Evolutionary conservation across 805 yeast genomes (phyloP).

Genomic region (Spathaspora passalidarum): DNA sequence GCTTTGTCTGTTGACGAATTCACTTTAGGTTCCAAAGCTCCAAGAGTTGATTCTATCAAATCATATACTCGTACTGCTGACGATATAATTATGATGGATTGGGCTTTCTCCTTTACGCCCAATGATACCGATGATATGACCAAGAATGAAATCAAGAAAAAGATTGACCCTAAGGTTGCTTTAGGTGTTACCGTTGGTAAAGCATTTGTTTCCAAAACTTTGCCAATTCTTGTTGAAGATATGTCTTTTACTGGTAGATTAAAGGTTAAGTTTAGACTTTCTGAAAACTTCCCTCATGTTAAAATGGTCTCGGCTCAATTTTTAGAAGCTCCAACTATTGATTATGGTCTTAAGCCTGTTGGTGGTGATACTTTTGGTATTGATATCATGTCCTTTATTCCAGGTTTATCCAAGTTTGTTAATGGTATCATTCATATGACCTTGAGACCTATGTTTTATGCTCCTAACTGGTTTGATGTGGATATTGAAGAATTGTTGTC

Average conservation of each 20-base stretch:
- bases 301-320: slow-evolving; percentile 67
- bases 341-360: slow-evolving; percentile 77
- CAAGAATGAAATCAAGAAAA: slow-evolving; percentile 63
- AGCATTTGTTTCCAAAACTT: slow-evolving; percentile 69
- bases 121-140: slow-evolving; percentile 84
- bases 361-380: slow-evolving; percentile 88
- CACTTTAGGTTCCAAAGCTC: slow-evolving; percentile 79
- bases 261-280: slow-evolving; percentile 58
- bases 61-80: slow-evolving; percentile 69
- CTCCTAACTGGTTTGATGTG: slow-evolving; percentile 76
- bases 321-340: slow-evolving; percentile 75
- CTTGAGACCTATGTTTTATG: slow-evolving; percentile 75
- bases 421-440: slow-evolving; percentile 65
- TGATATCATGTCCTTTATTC: slow-evolving; percentile 80
- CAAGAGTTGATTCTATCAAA: slow-evolving; percentile 66
- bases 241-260: slow-evolving; percentile 73
- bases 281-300: slow-evolving; percentile 74
- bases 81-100: slow-evolving; percentile 75
- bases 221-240: slow-evolving; percentile 79
- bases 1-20: slow-evolving; percentile 71
- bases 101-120: slow-evolving; percentile 80
- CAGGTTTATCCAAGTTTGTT: slow-evolving; percentile 73
- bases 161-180: slow-evolving; percentile 77
- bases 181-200: slow-evolving; percentile 80
- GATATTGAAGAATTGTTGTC: slow-evolving; percentile 72